A percentile compares a stretch with the other conserved stretches of the same genome.
Conservation (phyloP, 108 stramenopile genomes). For the Conticribra guillardii region DNA sequence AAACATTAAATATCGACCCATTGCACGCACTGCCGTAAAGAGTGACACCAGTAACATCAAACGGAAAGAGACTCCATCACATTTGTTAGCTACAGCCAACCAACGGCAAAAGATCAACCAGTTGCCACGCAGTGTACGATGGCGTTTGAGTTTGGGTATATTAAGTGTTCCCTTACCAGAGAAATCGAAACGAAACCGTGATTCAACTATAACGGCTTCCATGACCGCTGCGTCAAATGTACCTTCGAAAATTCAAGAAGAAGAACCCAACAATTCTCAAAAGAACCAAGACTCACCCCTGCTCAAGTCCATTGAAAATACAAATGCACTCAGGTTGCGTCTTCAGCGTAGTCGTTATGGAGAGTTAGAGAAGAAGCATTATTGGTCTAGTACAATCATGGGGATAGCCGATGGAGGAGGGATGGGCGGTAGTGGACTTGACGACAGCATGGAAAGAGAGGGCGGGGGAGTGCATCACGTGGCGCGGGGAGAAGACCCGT, state of each 20-base stretch:
- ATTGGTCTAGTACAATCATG: constrained; percentile 36
- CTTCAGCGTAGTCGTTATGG: constrained; percentile 43
- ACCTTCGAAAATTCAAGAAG: neutral
- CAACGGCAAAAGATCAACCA: neutral
- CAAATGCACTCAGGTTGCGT: constrained; percentile 32
- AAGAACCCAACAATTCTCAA: neutral
- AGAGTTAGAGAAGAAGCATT: constrained; percentile 36
- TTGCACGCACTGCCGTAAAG: too few relatives aligned
- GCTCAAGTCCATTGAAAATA: constrained; percentile 25
- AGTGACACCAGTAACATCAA: too few relatives aligned
- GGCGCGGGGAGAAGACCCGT: constrained; percentile 44
- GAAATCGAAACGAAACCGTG: neutral
- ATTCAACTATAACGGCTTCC: too few relatives aligned
- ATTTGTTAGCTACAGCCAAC: neutral
- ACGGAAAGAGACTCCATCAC: too few relatives aligned
- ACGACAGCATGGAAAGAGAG: neutral
- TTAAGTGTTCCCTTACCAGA: neutral
- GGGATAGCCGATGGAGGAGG: constrained; percentile 22
- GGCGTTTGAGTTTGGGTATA: too few relatives aligned
- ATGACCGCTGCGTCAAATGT: too few relatives aligned
- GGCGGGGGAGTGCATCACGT: constrained; percentile 22
- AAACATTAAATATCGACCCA: too few relatives aligned
- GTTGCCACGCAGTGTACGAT: neutral
- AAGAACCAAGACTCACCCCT: neutral
- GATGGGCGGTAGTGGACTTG: neutral